Evolutionary conservation across 2,329 filamentous ascomycete species (phyloP).

Genomic region (Hirsutella minnesotensis): DNA sequence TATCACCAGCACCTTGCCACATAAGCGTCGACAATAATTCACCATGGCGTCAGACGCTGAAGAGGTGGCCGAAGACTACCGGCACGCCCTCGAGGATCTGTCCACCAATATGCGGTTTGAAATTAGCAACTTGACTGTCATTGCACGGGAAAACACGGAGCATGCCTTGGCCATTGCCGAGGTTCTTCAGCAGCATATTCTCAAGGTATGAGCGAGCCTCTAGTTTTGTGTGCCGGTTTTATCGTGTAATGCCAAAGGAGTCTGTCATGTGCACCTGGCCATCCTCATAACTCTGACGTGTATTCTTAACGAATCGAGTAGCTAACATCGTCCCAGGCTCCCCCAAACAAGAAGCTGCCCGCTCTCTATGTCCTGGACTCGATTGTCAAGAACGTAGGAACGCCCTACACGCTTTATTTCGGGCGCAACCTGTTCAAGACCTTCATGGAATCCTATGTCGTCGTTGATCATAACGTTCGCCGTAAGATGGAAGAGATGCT

Average conservation of each 20-base stretch:
- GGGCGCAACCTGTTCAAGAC: constrained; percentile 84
- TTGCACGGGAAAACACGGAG: constrained; percentile 94
- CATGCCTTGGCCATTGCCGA: constrained; percentile 88
- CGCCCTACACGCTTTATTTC: constrained; percentile 91
- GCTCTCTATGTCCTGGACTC: constrained; percentile 97
- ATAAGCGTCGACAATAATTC: background rate
- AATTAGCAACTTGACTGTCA: constrained; percentile 94
- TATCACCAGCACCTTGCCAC: background rate
- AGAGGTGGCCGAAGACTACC: constrained; percentile 92
- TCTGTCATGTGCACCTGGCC: no score
- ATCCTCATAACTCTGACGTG: no score
- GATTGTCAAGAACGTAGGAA: constrained; percentile 96
- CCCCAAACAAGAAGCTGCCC: constrained; percentile 80
- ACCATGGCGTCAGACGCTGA: constrained; percentile 48
- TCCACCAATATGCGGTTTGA: constrained; percentile 85
- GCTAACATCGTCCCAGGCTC: constrained; percentile 51
- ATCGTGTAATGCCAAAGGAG: no score
- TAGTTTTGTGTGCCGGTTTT: no score
- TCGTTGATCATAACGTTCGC: constrained; percentile 72
- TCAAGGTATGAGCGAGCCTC: constrained; percentile 58
- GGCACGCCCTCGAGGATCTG: constrained; percentile 82
- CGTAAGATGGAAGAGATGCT: constrained; percentile 95
- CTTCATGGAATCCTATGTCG: constrained; percentile 92
- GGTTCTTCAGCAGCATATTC: constrained; percentile 84
- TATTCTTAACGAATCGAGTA: constrained; percentile 4